Base-by-base conservation (phyloP, 1,284 basidiomycete species). In the Meripilus lineatus region DNA sequence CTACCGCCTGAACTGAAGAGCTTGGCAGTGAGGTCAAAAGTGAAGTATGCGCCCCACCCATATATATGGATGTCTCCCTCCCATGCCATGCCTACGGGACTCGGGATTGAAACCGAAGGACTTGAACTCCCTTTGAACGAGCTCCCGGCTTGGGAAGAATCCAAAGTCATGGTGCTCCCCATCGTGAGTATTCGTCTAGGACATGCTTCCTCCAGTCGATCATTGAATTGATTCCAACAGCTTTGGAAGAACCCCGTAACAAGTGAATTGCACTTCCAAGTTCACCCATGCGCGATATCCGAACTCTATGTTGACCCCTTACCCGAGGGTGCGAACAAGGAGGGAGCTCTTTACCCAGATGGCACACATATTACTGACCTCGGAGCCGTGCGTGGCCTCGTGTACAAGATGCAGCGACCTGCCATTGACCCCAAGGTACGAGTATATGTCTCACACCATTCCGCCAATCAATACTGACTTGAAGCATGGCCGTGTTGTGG, bases 61-160 rank as follows among this genome's bases (percentile, higher is more conserved):
- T 91, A 89, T 59, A 81, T 89, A 13, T 91, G 86, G 87, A 93
- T 93, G 88, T 75, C 84, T 1, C 73, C 81, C 30, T 82, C 88
- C 2, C 74, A 73, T 44, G 81, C 86, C 1, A 68, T 79, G 56
- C 68, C 85, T 0, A 89, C 84, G 4, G 89, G 87, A 0, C 70
- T 93, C 2, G 89, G 88, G 0, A 81, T 93, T 52, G 85, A 88
- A 64, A 71, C 70, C 4, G 88, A 92, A 47, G 84, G 81, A 0
- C 64, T 80, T 15, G 89, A 93, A 65, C 58, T 88, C 40, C 57
- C 75, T 1, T 58, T 77, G 20, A 68, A 77, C 18, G 75, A 89
- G 50, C 71, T 93, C 4, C 88, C 89, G 0, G 61, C 71, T 22
- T 91, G 85, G 84, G 76, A 83, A 42, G 84, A 89, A 59, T 66